Conservation (phyloP, 352 stramenopile species). For the Phytophthora brassicae region DNA sequence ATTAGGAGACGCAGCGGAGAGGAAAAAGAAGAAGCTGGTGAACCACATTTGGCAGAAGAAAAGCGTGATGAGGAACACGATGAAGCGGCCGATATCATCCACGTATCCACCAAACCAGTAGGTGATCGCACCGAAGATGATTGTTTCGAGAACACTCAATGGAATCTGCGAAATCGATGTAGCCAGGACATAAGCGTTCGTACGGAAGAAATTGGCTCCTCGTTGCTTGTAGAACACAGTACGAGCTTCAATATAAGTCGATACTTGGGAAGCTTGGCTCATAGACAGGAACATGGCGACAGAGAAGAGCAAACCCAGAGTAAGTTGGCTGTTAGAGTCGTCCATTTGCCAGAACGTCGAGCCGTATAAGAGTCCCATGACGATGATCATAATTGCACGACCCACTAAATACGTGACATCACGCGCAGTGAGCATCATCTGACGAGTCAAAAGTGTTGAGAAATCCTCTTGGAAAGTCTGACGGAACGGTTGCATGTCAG, state of each 20-base stretch:
- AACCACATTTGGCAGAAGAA: slow-evolving; percentile 75
- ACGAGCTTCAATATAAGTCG: slow-evolving; percentile 74
- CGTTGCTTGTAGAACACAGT: slow-evolving; percentile 89
- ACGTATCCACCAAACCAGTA: slow-evolving; percentile 91
- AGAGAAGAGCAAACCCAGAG: slow-evolving; percentile 88
- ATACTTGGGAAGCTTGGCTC: slow-evolving; percentile 75
- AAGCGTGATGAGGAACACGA: slow-evolving; percentile 62
- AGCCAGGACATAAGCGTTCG: slow-evolving; percentile 81
- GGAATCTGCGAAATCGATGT: slow-evolving; percentile 48
- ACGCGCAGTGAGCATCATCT: slow-evolving; percentile 64
- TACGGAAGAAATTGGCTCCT: slow-evolving; percentile 88
- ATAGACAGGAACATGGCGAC: slow-evolving; percentile 86
- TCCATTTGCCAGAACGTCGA: slow-evolving; percentile 70
- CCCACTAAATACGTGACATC: slow-evolving; percentile 55
- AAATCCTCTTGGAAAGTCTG: slow-evolving; percentile 52
- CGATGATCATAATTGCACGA: slow-evolving; percentile 52
- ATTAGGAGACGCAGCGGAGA: slow-evolving; percentile 50
- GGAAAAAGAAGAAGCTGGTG: slow-evolving; percentile 69
- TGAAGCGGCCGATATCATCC: slow-evolving; percentile 35
- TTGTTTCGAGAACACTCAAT: slow-evolving; percentile 62
- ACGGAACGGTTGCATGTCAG: slow-evolving; percentile 37
- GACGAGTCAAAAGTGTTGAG: slow-evolving; percentile 41
- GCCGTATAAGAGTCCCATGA: slow-evolving; percentile 69
- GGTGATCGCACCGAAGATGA: slow-evolving; percentile 82
- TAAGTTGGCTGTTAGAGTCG: slow-evolving; percentile 50